Base-by-base conservation (phyloP, 306 rosid species). In the Malus fusca region DNA sequence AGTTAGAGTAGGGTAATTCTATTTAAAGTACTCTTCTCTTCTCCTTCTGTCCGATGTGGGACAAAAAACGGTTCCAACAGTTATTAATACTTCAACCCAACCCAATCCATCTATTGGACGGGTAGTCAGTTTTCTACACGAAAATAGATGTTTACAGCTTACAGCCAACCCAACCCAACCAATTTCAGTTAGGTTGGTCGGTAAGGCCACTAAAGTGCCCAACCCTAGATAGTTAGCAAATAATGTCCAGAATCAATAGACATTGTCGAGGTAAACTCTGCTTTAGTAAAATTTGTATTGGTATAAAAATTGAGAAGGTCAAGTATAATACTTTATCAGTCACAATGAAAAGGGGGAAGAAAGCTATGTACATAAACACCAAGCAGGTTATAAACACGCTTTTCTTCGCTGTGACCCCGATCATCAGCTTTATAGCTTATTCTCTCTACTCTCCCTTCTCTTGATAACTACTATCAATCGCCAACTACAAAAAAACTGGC, bases 301-400 rank as follows among this genome's bases (percentile, higher is more conserved):
- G 52, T 60, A 42, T 73, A 11, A 42, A 43, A 60, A 26, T 19
- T 26, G 19, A 73, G 40, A 10, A 3, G 77, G 56, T 40, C 52
- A 25, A 18, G 68, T 73, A 73, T 25, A 25, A 59, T 60, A 59
- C 53, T n/a, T 59, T 73, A 60, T 73, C 65, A 31, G 66, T 72
- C 58, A 25, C 58, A 42, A 37, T 3, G 28, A 60, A 48, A 58
- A 69, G 72, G 22, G 21, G 12, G 52, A 21, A 14, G 44, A 28
- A 44, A 42, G 53, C 56, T 23, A 73, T 60, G 69, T 62, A 44
- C 77, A 60, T 66, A 42, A 60, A 11, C 48, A 58, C 18, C 19
- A 25, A 25, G 28, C 44, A 61, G 23, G 46, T 62, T 44, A 28
- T 74, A 4, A 53, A 60, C 59, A 60, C 12, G 8, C 23, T 44